Evolutionary conservation across 495 filamentous ascomycete species (phyloP), one percentile per base, ranked within the genome.

Genomic region (Tuber calosporum): DNA sequence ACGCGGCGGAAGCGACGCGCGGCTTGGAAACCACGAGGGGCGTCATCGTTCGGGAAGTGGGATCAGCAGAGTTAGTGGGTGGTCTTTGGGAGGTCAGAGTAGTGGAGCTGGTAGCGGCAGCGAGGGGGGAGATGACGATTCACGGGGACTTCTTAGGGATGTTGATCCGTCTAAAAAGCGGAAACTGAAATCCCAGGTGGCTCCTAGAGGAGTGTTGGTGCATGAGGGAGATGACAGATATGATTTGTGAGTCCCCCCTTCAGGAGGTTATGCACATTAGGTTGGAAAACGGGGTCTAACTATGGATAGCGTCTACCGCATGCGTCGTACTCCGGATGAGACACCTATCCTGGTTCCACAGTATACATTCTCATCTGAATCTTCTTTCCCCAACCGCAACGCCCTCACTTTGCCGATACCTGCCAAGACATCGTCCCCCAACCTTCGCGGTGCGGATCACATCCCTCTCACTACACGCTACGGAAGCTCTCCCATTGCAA

Each of bases 341-440:
- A 75, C 67, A 11, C 79, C 79, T 19, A 78, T 81, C 48, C 62
- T 81, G 40, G 79, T 81, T 69, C 79, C 79, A 66, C 79, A 81
- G 38, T 81, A 81, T 62, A 77, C 72, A 58, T 81, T 74, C 48
- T 69, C 79, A 42, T 40, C 58, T 37, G 71, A 72, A 34, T 76
- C 74, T 9, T 70, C 76, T 17, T 80, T 80, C 72, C 79, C 79
- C 17, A 80, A 80, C 69, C 79, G 79, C 38, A 81, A 81, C 69
- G 78, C 78, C 41, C 75, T 81, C 43, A 74, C 77, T 38, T 39
- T 75, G 37, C 76, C 76, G 26, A 66, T 43, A 36, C 76, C 74
- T 37, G 75, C 76, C 30, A 77, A 77, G 34, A 40, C 69, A 41
- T 77, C 74, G 40, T 62, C 53, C 15, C 26, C 53, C 7, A 62